Percentiles rank a stretch among this genome's conserved stretches.
These are phyloP conservation scores for Fusarium guadeloupense DNA, from an alignment of 2,329 filamentous ascomycete species.

Conservation along the genomic window DNA sequence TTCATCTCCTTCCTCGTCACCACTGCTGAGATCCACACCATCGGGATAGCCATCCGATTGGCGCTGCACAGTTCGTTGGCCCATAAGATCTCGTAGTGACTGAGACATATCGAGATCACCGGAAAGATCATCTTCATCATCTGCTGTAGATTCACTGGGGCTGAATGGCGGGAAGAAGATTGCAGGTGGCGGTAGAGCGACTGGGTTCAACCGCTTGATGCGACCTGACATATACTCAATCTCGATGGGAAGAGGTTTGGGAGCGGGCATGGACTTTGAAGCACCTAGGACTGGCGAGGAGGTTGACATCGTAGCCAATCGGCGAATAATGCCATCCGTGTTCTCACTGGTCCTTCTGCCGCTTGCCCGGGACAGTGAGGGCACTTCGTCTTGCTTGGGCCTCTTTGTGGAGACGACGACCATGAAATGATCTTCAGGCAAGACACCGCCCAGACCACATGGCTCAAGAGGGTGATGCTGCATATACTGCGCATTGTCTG, in stretches of 20 bases:
- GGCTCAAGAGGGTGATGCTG: constrained; percentile 58
- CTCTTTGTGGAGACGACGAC: constrained; percentile 63
- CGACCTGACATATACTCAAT: constrained; percentile 58
- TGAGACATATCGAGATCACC: constrained; percentile 44
- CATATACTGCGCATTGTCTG: constrained; percentile 52
- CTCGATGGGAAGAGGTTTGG: constrained; percentile 41
- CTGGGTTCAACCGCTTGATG: constrained; percentile 56
- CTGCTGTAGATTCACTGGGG: constrained; percentile 49
- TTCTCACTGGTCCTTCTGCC: constrained; percentile 42
- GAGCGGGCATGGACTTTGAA: neutral
- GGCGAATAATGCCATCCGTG: constrained; percentile 53
- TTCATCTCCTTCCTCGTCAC: constrained; percentile 55
- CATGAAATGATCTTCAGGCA: constrained; percentile 71
- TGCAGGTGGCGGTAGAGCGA: constrained; percentile 61
- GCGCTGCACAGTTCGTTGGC: constrained; percentile 49
- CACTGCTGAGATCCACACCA: constrained; percentile 52
- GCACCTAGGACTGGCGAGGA: constrained; percentile 45
- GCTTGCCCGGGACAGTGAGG: neutral
- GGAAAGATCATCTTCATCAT: constrained; percentile 43
- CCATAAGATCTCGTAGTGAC: constrained; percentile 46
- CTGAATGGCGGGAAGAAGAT: constrained; percentile 62
- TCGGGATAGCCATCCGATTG: constrained; percentile 55
- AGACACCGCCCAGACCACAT: constrained; percentile 66
- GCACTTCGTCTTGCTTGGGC: constrained; percentile 43
- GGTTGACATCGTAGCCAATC: constrained; percentile 55